Conservation (phyloP, 768 basidiomycete species). For the Boletus patriciae region DNA sequence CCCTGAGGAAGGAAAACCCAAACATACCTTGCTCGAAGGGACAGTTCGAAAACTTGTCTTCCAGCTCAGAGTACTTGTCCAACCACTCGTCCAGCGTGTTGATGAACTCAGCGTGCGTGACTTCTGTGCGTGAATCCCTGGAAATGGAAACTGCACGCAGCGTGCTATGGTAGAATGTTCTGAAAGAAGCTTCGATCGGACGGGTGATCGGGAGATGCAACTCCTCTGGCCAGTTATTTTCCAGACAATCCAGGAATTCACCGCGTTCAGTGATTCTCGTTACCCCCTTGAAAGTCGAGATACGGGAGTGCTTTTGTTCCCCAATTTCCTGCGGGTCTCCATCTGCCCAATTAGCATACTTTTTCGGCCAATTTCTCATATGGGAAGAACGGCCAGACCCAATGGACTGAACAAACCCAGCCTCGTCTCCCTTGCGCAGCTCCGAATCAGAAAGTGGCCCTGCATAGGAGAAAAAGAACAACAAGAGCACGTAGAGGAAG, state of each 20-base stretch:
- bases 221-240: background rate
- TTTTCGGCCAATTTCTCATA: background rate
- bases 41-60: slow-evolving; percentile 3
- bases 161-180: background rate
- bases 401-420: background rate
- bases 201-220: background rate
- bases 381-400: background rate
- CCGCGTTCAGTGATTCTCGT: background rate
- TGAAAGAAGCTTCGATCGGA: background rate
- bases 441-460: background rate
- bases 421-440: background rate
- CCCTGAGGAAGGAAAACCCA: too few species aligned
- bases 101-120: background rate
- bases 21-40: slow-evolving; percentile 1
- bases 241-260: background rate
- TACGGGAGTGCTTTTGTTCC: background rate
- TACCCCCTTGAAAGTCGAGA: background rate
- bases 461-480: slow-evolving; percentile 3
- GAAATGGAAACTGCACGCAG: background rate
- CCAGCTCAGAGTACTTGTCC: background rate
- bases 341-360: background rate
- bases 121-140: background rate
- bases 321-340: background rate
- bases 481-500: background rate
- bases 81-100: background rate